Conservation (phyloP, 1,284 basidiomycete species). For the Heterobasidion occidentale region DNA sequence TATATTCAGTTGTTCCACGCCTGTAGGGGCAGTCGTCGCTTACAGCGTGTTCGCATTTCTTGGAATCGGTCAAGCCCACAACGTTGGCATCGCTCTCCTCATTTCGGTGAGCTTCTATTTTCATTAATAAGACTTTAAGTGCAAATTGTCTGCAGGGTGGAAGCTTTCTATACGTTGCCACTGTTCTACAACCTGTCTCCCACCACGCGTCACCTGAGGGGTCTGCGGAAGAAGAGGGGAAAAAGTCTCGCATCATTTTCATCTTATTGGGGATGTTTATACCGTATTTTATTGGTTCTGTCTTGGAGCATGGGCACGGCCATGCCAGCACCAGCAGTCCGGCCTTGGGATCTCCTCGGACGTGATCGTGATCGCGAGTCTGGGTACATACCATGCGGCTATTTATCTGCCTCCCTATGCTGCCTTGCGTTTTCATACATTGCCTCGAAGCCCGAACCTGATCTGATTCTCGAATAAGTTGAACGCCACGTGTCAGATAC, state of each 20-base stretch:
- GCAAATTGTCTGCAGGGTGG: constrained; percentile 58
- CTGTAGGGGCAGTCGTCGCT: constrained; percentile 64
- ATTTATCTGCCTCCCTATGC: too few relatives aligned
- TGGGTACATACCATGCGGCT: too few relatives aligned
- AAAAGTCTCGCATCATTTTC: constrained; percentile 40
- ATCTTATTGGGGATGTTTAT: constrained; percentile 66
- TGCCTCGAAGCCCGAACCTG: too few relatives aligned
- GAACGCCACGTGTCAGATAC: too few relatives aligned
- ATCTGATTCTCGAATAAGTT: too few relatives aligned
- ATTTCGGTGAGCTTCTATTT: constrained; percentile 52
- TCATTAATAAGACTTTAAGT: background rate
- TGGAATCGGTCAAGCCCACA: constrained; percentile 28
- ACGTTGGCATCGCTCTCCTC: constrained; percentile 52
- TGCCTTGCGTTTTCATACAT: too few relatives aligned
- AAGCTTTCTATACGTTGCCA: constrained; percentile 92
- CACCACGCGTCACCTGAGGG: constrained; percentile 26
- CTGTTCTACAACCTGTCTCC: constrained; percentile 74
- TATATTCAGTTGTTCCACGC: constrained; percentile 78
- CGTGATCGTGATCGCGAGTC: too few relatives aligned
- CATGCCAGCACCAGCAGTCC: background rate
- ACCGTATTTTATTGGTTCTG: constrained; percentile 44
- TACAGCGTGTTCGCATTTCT: constrained; percentile 58
- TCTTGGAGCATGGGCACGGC: constrained; percentile 42
- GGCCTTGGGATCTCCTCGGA: background rate
- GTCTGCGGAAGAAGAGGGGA: constrained; percentile 36